Evolutionary conservation across 768 basidiomycete species (phyloP), one percentile per base, ranked within the genome.

Genomic region (Infundibulicybe gibba): DNA sequence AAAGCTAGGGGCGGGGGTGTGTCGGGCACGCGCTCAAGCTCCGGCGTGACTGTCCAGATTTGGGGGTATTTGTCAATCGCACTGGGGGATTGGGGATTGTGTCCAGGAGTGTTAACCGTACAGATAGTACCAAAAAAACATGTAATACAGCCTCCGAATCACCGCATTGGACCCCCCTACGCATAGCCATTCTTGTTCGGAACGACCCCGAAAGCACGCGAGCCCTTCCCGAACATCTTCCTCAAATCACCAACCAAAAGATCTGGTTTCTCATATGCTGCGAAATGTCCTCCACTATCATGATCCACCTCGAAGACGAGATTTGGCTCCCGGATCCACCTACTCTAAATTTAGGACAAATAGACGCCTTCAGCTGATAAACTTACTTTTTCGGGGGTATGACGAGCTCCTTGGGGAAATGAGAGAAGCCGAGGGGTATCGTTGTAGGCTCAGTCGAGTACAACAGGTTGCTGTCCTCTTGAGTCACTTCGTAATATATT

Each of bases 401-500:
- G 13, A 59, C 25, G 0, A 74, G 1, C 30, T 81, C 77, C 32
- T 69, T 65, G 13, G 78, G 77, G 51, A 81, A 80, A 41, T 63
- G 63, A 0, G 73, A 77, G 15, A 69, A 48, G 0, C 80, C 80
- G 8, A 70, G 56, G 1, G 78, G 79, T n/a, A 77, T 69, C 2
- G 49, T 46, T 6, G 52, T 53, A 20, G 48, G 40, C 32, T 25
- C 43, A n/a, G 30, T 50, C 50, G 17, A 58, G 53, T 54, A 58
- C 37, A 43, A 46, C 25, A 25, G 25, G 8, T 25, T 25, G 4
- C 25, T 25, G 25, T 25, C 25, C 8, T 25, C 25, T 25, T 25
- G 25, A 3, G 25, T 25, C 31, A 59, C 32, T 53, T 84, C 82
- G 50, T 75, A 81, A 59, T 83, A 84, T 13, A 83, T 79, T 3